Evolutionary conservation across 257 asterid genomes (phyloP).

Genomic region (Nicotiana tabacum): DNA sequence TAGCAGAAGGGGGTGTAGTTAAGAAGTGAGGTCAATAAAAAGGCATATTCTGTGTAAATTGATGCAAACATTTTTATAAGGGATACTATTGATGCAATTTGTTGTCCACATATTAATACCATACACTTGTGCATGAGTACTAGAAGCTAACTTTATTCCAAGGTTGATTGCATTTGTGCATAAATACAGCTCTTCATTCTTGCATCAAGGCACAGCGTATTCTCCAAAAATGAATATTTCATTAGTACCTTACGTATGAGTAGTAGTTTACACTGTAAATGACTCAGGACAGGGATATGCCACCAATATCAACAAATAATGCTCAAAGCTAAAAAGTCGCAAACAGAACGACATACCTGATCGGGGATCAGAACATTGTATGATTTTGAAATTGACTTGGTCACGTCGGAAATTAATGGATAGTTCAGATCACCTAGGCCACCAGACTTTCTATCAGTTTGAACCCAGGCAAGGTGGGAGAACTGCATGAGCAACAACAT

Average conservation of each 20-base stretch:
- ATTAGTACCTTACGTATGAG: background rate
- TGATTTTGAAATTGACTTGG: constrained; percentile 71
- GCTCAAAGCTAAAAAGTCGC: background rate
- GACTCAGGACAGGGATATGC: background rate
- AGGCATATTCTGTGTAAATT: background rate
- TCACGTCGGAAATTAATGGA: constrained; percentile 81
- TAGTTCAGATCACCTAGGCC: constrained; percentile 87
- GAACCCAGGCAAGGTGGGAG: constrained; percentile 93
- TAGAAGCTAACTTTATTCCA: background rate
- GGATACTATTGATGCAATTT: background rate
- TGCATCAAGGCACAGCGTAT: background rate
- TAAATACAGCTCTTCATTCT: background rate
- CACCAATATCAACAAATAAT: background rate
- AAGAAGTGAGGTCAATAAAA: background rate
- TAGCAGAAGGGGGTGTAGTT: background rate
- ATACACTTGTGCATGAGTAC: background rate
- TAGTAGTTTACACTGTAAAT: background rate
- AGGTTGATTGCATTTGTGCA: too few species aligned
- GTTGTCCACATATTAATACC: background rate
- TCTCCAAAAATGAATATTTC: too few species aligned
- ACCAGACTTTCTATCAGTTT: constrained; percentile 93
- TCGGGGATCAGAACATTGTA: constrained; percentile 65
- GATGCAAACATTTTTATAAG: background rate
- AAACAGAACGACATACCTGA: constrained; percentile 43
- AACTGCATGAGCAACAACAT: constrained; percentile 33